phyloP scores from a whole-genome alignment of 2,329 filamentous ascomycete genomes.

The Hypocrella siamensis region DNA sequence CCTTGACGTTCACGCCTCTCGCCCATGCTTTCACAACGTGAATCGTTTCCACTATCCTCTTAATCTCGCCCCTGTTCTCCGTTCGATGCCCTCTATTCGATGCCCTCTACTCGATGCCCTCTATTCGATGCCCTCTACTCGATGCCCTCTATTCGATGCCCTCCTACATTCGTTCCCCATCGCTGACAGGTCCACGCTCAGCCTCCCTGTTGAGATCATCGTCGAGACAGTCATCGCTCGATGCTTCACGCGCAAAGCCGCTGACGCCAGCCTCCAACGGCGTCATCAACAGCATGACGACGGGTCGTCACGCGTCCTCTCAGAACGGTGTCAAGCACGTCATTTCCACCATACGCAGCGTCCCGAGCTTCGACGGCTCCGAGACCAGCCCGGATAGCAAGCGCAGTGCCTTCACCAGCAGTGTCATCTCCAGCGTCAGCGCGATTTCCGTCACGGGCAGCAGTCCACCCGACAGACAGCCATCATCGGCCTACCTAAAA shows the following conservation, averaged over 20 bases:
- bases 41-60: too few relatives aligned
- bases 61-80: too few relatives aligned
- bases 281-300: constrained; percentile 24
- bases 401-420: constrained; percentile 39
- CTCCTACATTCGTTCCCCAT: neutral
- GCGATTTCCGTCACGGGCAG: constrained; percentile 24
- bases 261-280: constrained; percentile 22
- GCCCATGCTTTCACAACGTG: too few relatives aligned
- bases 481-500: constrained; percentile 21
- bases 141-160: neutral
- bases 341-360: constrained; percentile 36
- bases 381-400: constrained; percentile 29
- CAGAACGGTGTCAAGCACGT: constrained; percentile 16
- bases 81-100: too few relatives aligned
- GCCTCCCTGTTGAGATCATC: constrained; percentile 3
- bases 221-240: constrained; percentile 9
- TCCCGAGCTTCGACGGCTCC: constrained; percentile 36
- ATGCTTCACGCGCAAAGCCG: constrained; percentile 16
- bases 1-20: too few relatives aligned
- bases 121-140: too few relatives aligned
- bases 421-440: constrained; percentile 37
- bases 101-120: too few relatives aligned
- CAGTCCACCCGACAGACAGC: constrained; percentile 16
- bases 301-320: constrained; percentile 3
- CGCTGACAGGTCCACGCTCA: constrained; percentile 1